Conservation (phyloP, 495 filamentous ascomycete species). For the Penicilliopsis zonata region DNA sequence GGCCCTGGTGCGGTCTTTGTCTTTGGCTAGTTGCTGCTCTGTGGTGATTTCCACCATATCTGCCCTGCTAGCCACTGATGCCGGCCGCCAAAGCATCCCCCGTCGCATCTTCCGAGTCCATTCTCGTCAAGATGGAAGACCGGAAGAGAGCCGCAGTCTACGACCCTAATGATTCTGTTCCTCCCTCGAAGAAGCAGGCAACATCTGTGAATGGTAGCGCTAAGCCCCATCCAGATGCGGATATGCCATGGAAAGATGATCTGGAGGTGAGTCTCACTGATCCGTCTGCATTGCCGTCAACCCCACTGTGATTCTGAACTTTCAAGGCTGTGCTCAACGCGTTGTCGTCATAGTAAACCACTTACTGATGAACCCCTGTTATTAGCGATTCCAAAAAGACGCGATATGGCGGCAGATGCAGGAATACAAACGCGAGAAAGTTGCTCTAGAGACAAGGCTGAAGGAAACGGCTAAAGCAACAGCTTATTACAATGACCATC, state of each 20-base stretch:
- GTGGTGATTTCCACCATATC: slow-evolving; percentile 27
- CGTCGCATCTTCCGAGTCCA: slow-evolving; percentile 56
- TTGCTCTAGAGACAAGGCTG: slow-evolving; percentile 60
- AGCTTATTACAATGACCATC: slow-evolving; percentile 76
- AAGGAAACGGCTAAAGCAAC: slow-evolving; percentile 65
- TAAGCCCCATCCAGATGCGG: slow-evolving; percentile 63
- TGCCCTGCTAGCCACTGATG: slow-evolving; percentile 54
- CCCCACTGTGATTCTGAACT: no score
- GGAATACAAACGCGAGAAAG: slow-evolving; percentile 87
- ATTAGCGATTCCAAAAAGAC: slow-evolving; percentile 90
- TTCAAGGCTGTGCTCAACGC: no score
- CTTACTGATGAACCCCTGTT: no score
- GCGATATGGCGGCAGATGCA: slow-evolving; percentile 95
- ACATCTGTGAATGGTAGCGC: slow-evolving; percentile 57
- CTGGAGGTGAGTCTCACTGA: slow-evolving; percentile 61
- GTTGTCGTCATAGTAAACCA: no score
- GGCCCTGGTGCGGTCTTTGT: slow-evolving; percentile 19
- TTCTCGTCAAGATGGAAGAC: slow-evolving; percentile 89
- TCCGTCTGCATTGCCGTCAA: neutral
- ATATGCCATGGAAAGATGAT: slow-evolving; percentile 76
- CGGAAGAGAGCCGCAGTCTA: slow-evolving; percentile 77
- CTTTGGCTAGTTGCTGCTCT: slow-evolving; percentile 24
- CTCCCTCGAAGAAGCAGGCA: slow-evolving; percentile 77
- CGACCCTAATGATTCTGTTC: slow-evolving; percentile 65
- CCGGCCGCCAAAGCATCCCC: slow-evolving; percentile 63